Percentiles rank a stretch among this genome's conserved stretches.
Conservation (phyloP, 345 rosid species). For the Eucalyptus viminalis region DNA sequence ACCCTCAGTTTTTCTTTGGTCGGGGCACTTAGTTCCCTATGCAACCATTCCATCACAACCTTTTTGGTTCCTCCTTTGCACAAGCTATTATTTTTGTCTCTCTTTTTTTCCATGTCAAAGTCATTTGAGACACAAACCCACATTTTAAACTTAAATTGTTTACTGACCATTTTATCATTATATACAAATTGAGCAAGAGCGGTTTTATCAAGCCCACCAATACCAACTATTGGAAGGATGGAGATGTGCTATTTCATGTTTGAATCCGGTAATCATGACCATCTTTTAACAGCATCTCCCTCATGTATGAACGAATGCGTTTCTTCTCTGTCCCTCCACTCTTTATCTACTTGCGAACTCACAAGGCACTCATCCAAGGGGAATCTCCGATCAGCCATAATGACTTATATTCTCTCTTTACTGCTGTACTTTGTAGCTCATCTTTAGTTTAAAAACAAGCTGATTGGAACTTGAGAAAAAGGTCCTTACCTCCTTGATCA, state of each 20-base stretch:
- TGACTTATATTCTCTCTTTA: neutral
- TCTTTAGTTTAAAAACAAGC: neutral
- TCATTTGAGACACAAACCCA: neutral
- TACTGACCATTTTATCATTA: neutral
- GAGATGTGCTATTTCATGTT: neutral
- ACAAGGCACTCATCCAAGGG: neutral
- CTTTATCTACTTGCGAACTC: neutral
- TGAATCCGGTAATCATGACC: neutral
- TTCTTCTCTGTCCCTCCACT: neutral
- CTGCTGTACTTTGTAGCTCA: neutral
- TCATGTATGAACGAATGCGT: neutral
- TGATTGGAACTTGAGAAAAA: neutral
- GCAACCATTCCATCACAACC: neutral
- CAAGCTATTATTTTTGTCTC: neutral
- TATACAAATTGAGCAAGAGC: neutral
- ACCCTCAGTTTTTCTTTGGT: too few relatives aligned
- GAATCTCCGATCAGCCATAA: neutral
- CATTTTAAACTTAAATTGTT: neutral
- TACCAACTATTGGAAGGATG: neutral
- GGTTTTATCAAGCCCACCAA: neutral
- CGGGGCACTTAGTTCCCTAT: neutral
- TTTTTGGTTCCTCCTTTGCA: neutral
- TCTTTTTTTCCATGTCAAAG: neutral
- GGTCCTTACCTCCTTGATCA: neutral
- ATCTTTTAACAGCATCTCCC: neutral